phyloP scores from a whole-genome alignment of 2,329 filamentous ascomycete genomes.

The Monilinia polystroma region DNA sequence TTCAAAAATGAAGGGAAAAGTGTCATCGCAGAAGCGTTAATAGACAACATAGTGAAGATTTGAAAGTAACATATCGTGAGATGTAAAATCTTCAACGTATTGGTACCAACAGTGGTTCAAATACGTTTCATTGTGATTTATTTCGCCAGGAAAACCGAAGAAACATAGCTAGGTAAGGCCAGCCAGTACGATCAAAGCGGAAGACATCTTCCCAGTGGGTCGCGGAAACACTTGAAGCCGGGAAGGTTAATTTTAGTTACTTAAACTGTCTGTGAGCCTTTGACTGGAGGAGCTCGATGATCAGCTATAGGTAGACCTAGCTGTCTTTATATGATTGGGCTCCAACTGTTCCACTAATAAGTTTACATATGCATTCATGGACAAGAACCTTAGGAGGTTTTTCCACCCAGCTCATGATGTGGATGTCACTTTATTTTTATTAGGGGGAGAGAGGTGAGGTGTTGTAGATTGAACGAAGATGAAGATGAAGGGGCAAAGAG shows the following conservation, averaged over 20 bases:
- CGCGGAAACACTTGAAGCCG: conserved; percentile 2
- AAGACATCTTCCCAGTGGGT: neutral
- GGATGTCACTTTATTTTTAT: neutral
- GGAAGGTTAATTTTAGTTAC: neutral
- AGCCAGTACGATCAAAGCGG: conserved; percentile 2
- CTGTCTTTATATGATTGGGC: neutral
- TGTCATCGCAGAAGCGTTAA: neutral
- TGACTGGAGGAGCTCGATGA: neutral
- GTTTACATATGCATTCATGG: neutral
- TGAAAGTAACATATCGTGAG: neutral
- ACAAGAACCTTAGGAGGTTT: too few species aligned
- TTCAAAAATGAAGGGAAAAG: neutral
- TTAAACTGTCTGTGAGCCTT: neutral
- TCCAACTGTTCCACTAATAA: too few species aligned
- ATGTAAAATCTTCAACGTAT: neutral
- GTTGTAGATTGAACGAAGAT: neutral
- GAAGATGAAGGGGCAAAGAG: neutral
- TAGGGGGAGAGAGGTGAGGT: too few species aligned
- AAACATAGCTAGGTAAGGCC: neutral
- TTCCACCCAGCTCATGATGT: neutral
- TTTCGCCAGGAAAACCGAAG: neutral
- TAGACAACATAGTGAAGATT: neutral
- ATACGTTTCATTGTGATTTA: neutral
- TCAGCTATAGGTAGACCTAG: neutral
- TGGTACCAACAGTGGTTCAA: neutral